Evolutionary conservation across 2,329 filamentous ascomycete species (phyloP), one percentile per base, ranked within the genome.

Genomic region (Venturia aucupariae): DNA sequence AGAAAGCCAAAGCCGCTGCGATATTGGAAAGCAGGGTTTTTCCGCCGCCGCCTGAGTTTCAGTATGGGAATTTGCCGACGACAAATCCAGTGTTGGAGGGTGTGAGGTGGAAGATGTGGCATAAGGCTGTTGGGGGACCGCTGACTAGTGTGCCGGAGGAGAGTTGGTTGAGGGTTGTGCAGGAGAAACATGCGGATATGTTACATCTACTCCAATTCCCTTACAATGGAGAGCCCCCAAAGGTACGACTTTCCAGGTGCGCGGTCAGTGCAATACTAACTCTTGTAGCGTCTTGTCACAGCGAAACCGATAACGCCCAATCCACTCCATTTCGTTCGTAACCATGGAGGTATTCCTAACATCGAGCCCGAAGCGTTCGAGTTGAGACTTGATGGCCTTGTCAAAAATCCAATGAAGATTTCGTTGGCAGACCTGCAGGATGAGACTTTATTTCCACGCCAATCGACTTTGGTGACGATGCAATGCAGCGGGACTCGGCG

Each of bases 401-500:
- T 89, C 3, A 81, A 81, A 6, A 76, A 82, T 2, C 85, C 86
- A 0, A 80, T 80, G 63, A 77, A 72, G 1, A 79, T 88, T 63
- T 85, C 82, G 0, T 69, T 90, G 0, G 77, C 79, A 0, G 84
- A 89, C 6, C 74, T 90, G 1, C 81, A 84, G 71, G 78, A 89
- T 66, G 85, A 87, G 68, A 75, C 72, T 1, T 71, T 76, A 0
- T 89, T 89, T 69, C 84, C 86, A 0, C 82, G 84, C 2, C 79
- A 83, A 69, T 77, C 77, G n/a, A 86, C 81, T 66, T 74, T 80
- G 0, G 80, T 86, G 1, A 86, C 84, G 0, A 81, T 90, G 0
- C 87, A 90, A 71, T 90, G 87, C 71, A 85, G 82, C 0, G 87
- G 87, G 8, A 90, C 86, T 0, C 81, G 87, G 1, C 84, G 87